Evolutionary conservation across 1,139 yeast genomes (phyloP).

Genomic region (Komagataea norvegica): DNA sequence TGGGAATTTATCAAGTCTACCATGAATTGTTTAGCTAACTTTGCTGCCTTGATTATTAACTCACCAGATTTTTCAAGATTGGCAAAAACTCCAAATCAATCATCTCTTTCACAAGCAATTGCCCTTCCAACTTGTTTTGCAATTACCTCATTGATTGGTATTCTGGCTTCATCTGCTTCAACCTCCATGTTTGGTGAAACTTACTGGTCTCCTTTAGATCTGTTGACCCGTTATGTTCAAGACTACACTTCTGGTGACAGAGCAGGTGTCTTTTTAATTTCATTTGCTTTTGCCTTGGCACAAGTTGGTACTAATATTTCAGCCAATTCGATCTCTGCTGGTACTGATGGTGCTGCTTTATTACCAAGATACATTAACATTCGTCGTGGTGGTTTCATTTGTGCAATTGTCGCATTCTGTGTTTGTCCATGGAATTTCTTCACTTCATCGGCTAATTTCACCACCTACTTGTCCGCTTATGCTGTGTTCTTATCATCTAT

Average conservation of each 20-base stretch:
- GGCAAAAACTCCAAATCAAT: constrained; percentile 49
- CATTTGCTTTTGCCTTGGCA: constrained; percentile 74
- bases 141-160: constrained; percentile 79
- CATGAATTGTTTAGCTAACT: constrained; percentile 78
- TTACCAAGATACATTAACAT: constrained; percentile 76
- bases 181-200: constrained; percentile 62
- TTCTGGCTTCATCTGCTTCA: constrained; percentile 81
- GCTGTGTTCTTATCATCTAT: constrained; percentile 82
- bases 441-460: constrained; percentile 68
- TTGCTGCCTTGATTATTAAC: constrained; percentile 81
- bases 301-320: constrained; percentile 91
- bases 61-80: constrained; percentile 90
- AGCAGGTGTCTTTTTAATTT: constrained; percentile 82
- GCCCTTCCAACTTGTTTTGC: constrained; percentile 78
- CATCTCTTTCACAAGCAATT: constrained; percentile 50
- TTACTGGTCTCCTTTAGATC: constrained; percentile 84
- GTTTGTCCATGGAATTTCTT: constrained; percentile 89
- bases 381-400: constrained; percentile 73
- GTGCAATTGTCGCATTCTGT: constrained; percentile 72
- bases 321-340: constrained; percentile 85
- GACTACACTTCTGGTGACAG: constrained; percentile 63
- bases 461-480: constrained; percentile 81
- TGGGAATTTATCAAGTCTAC: constrained; percentile 82
- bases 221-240: constrained; percentile 60
- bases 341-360: constrained; percentile 85